phyloP scores from a whole-genome alignment of 2,329 filamentous ascomycete species.

The Aureobasidium pullulans region DNA sequence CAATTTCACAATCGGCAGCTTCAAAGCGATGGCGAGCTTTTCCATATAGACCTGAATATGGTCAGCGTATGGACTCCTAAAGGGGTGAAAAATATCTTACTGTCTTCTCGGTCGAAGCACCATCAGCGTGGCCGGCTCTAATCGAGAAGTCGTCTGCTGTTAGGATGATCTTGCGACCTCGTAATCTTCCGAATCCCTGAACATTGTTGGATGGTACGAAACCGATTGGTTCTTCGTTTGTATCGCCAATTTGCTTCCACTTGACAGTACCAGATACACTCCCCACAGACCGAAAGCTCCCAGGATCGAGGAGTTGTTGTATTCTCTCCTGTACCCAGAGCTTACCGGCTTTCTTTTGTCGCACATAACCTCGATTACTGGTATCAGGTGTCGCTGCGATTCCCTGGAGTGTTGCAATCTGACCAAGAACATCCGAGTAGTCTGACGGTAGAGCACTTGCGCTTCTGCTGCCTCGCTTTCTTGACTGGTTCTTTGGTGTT shows the following conservation, averaged over 20 bases:
- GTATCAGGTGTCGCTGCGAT: constrained; percentile 50
- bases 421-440: constrained; percentile 54
- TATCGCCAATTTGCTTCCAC: constrained; percentile 45
- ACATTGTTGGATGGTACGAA: constrained; percentile 58
- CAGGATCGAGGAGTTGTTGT: constrained; percentile 49
- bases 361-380: constrained; percentile 50
- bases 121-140: constrained; percentile 54
- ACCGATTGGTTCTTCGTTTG: constrained; percentile 40
- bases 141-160: constrained; percentile 60
- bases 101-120: constrained; percentile 43
- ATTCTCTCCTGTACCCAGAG: constrained; percentile 59
- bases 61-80: constrained; percentile 37
- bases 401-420: constrained; percentile 44
- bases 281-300: constrained; percentile 53
- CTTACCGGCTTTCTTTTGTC: constrained; percentile 57
- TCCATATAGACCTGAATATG: constrained; percentile 45
- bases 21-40: constrained; percentile 51
- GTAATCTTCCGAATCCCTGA: constrained; percentile 29
- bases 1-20: constrained; percentile 55
- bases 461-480: constrained; percentile 28
- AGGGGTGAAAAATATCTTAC: background rate
- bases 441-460: constrained; percentile 47
- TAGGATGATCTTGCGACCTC: constrained; percentile 27
- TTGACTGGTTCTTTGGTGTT: background rate
- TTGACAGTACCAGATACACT: constrained; percentile 52